Conservation (phyloP, 2,329 filamentous ascomycete genomes). For the Blastomyces emzantsi region DNA sequence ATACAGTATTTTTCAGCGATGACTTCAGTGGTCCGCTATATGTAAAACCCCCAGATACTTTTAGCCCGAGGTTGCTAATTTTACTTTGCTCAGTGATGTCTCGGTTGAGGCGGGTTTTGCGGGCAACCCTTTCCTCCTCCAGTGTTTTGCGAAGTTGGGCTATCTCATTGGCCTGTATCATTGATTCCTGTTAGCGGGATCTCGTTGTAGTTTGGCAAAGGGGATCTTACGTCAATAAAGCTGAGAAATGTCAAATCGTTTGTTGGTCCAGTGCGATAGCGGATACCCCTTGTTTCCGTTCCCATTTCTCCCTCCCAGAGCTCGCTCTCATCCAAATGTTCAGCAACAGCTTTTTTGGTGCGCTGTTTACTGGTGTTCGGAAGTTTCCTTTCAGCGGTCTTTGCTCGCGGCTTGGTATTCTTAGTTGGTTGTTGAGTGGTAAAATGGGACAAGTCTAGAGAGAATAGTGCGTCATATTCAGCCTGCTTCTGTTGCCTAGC, state of each 20-base stretch:
- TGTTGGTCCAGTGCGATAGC: slow-evolving; percentile 18
- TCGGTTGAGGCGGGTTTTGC: slow-evolving; percentile 32
- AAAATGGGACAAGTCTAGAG: slow-evolving; percentile 13
- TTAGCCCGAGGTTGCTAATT: slow-evolving; percentile 33
- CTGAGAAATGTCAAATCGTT: slow-evolving; percentile 47
- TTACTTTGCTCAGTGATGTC: slow-evolving; percentile 25
- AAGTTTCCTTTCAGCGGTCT: slow-evolving; percentile 23
- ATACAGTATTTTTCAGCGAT: slow-evolving; percentile 45
- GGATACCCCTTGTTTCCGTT: slow-evolving; percentile 22
- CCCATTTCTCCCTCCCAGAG: slow-evolving; percentile 24
- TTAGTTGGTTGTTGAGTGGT: neutral
- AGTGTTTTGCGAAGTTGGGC: slow-evolving; percentile 46
- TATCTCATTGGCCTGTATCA: slow-evolving; percentile 39
- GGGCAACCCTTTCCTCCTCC: slow-evolving; percentile 45
- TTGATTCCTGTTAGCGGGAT: slow-evolving; percentile 10
- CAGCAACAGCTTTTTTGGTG: slow-evolving; percentile 31
- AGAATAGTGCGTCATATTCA: slow-evolving; percentile 18
- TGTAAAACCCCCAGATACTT: slow-evolving; percentile 23
- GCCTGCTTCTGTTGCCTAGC: neutral
- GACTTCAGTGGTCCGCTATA: slow-evolving; percentile 44
- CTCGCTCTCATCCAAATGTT: slow-evolving; percentile 22
- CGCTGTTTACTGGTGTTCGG: slow-evolving; percentile 33
- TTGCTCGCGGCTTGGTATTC: neutral
- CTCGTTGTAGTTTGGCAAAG: neutral
- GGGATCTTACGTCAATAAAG: slow-evolving; percentile 40